Percentiles rank a stretch among this genome's conserved stretches.
phyloP scores from a whole-genome alignment of 257 asterid species.

The Solanum okadae region DNA sequence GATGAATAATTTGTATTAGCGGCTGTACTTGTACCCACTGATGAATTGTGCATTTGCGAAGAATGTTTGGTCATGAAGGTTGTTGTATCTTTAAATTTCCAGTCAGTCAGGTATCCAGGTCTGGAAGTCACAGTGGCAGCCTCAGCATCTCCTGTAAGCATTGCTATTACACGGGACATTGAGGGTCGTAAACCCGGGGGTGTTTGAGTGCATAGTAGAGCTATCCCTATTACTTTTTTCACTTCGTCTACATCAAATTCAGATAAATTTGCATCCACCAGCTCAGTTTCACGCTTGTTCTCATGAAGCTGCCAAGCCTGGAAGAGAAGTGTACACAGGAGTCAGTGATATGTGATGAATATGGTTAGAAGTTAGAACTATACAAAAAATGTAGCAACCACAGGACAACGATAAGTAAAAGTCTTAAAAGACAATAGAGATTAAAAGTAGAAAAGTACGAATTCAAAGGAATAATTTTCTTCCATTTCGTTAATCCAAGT shows the following conservation, averaged over 20 bases:
- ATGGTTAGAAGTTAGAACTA: background rate
- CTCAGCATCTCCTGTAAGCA: slow-evolving; percentile 60
- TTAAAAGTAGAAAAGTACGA: background rate
- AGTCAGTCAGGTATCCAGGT: slow-evolving; percentile 53
- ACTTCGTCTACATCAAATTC: slow-evolving; percentile 29
- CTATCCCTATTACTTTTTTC: slow-evolving; percentile 31
- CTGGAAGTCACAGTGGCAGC: slow-evolving; percentile 30
- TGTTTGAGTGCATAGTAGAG: slow-evolving; percentile 61
- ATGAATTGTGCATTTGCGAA: slow-evolving; percentile 2
- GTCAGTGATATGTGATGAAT: background rate
- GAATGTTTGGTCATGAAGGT: slow-evolving; percentile 11
- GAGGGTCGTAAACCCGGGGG: slow-evolving; percentile 41
- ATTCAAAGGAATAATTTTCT: background rate
- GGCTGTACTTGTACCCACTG: slow-evolving; percentile 1
- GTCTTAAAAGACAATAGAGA: background rate
- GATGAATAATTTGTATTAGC: slow-evolving; percentile 16
- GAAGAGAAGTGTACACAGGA: background rate
- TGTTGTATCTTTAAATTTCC: slow-evolving; percentile 36
- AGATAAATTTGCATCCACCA: slow-evolving; percentile 33
- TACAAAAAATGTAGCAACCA: background rate
- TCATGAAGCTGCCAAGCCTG: slow-evolving; percentile 38
- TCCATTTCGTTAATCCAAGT: background rate
- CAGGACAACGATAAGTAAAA: background rate
- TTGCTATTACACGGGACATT: slow-evolving; percentile 63
- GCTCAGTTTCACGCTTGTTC: slow-evolving; percentile 18